Evolutionary conservation across 352 stramenopile species (phyloP).

Genomic region (Phytophthora podocarpi): DNA sequence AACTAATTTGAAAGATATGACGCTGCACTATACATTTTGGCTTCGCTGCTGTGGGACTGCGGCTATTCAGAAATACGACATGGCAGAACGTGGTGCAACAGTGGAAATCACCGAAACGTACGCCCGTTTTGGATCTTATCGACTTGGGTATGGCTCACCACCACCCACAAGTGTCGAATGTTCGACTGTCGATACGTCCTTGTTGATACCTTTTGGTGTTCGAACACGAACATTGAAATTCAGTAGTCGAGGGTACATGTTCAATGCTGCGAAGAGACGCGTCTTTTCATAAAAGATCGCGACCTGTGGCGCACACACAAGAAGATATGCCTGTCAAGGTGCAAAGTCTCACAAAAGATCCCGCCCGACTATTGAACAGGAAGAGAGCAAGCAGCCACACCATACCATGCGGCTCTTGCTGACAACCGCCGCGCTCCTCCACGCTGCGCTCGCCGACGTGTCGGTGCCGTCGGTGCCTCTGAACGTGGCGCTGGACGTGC

Average conservation of each 20-base stretch:
- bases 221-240: neutral
- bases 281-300: slow-evolving; percentile 4
- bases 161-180: no score
- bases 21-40: no score
- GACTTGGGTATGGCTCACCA: no score
- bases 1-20: no score
- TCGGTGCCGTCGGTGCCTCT: slow-evolving; percentile 53
- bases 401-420: slow-evolving; percentile 16
- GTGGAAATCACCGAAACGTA: no score
- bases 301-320: neutral
- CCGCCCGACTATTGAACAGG: neutral
- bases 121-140: no score
- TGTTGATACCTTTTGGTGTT: neutral
- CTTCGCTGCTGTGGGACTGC: no score
- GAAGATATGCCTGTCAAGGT: neutral
- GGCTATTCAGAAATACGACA: no score
- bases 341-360: slow-evolving; percentile 12
- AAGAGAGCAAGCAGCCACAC: neutral
- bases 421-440: neutral
- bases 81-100: no score
- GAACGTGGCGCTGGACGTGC: slow-evolving; percentile 65
- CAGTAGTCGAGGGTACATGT: slow-evolving; percentile 11
- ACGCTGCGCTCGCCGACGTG: slow-evolving; percentile 12
- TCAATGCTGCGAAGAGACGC: slow-evolving; percentile 7
- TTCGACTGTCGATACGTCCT: neutral